Evolutionary conservation across 495 filamentous ascomycete species (phyloP), one percentile per base, ranked within the genome.

Genomic region (Evansstolkia leycettana): DNA sequence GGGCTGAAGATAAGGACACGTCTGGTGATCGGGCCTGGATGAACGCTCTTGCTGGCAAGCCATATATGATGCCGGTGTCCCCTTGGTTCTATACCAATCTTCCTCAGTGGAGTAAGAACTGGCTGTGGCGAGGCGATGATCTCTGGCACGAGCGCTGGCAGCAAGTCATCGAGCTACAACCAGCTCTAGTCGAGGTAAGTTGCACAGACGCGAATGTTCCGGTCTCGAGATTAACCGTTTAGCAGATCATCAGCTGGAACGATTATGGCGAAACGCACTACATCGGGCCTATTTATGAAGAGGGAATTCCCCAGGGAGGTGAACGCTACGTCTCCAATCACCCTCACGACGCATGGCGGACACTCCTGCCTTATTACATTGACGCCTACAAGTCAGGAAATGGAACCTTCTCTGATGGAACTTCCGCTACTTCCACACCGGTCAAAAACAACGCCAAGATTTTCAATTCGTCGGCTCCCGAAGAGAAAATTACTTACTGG

Each of bases 241-340:
- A n/a, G 15, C 38, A 61, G 54, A 64, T 73, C 29, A 55, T 65
- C 14, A 60, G 55, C 52, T 84, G 82, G 81, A 85, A 86, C 38
- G 81, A 86, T 51, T 85, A 71, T 37, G 81, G 80, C 29, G 82
- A 87, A 52, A 72, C 74, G 6, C 80, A 81, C 58, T 84, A 87
- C 43, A 77, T 87, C 39, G 76, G 74, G 20, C 72, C 71, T 3
- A 62, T 76, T 23, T 50, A 65, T 20, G 37, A 55, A 0, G 46
- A 54, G 5, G 67, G 72, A 6, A 64, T 76, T 3, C 67, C 74
- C 0, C 38, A 51, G 6, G 72, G 66, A 0, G 67, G 69, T 2
- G 54, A 63, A 6, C 42, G 51, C 7, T 79, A 79, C 33, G 62
- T 73, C 29, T 23, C 49, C 18, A 47, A 54, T 37, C 62, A 61